These are phyloP conservation scores for Cryptococcus sp. DNA, from an alignment of 1,284 basidiomycete species.

Conservation along the genomic window DNA sequence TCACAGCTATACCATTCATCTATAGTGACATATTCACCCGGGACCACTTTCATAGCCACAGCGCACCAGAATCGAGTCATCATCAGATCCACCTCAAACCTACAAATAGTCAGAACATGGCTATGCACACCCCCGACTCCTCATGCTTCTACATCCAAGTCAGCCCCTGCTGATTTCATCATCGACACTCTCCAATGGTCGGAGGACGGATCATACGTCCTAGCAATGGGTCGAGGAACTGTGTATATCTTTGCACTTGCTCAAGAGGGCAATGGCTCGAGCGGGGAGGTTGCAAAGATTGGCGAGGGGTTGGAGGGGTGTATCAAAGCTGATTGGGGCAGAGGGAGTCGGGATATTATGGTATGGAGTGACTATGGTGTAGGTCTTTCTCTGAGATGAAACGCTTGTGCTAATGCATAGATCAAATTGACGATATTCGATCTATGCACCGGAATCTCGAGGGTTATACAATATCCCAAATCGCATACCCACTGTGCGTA, in stretches of 20 bases:
- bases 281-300: conserved; percentile 57
- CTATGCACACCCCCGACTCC: conserved; percentile 15
- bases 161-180: conserved; percentile 3
- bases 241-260: conserved; percentile 53
- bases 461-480: conserved; percentile 28
- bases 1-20: conserved; percentile 28
- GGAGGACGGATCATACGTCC: conserved; percentile 71
- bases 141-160: neutral
- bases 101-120: conserved; percentile 42
- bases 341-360: conserved; percentile 70
- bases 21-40: conserved; percentile 38
- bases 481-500: conserved; percentile 15
- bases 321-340: conserved; percentile 76
- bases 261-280: conserved; percentile 64
- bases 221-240: conserved; percentile 59
- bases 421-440: conserved; percentile 77
- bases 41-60: conserved; percentile 45
- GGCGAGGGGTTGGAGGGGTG: conserved; percentile 74
- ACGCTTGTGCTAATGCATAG: conserved; percentile 47
- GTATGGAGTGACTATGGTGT: conserved; percentile 86
- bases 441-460: conserved; percentile 59
- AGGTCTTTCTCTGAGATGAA: conserved; percentile 47
- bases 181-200: conserved; percentile 78
- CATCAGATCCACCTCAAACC: conserved; percentile 38
- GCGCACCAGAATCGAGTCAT: conserved; percentile 30